Evolutionary conservation across 306 rosid genomes (phyloP), one percentile per base, ranked within the genome.

Genomic region (Prinsepia uniflora): DNA sequence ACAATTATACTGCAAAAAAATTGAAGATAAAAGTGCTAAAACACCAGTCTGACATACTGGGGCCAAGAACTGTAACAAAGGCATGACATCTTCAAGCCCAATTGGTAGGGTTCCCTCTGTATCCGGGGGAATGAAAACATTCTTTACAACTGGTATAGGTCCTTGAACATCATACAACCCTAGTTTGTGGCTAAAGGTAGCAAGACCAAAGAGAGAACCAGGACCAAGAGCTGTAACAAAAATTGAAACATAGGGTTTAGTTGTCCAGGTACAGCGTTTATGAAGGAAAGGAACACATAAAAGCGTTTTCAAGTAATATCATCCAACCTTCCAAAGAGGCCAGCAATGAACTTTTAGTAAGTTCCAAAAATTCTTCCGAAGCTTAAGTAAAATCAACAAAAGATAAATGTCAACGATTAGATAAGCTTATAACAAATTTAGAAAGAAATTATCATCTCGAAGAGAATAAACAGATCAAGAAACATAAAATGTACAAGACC

Each of bases 281-380:
- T 34, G 78, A 78, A 72, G 76, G 61, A 75, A 76, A 63, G 43
- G 46, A 72, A 20, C 18, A 48, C 18, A 56, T 39, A 47, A 49
- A 46, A 63, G 24, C 44, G 30, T 42, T 58, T 47, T 63, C 53
- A 76, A 75, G 79, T 60, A 39, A 67, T 78, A 44, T 61, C 55
- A 67, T 88, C 96, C 98, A 67, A 93, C 96, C 98, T 90, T 90
- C 96, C 81, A 94, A 72, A 78, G 98, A 91, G 71, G 98, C 98
- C 83, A 94, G 85, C 85, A 90, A 83, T 46, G 97, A 92, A 71
- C 98, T 94, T 85, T 94, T 94, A 48, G 86, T 83, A 68, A 90
- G 98, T 76, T 94, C 98, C 81, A 94, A 75, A 82, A 94, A 94
- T 75, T 94, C 98, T 75, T 94, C 97, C 2, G 98, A 94, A 74